A percentile compares a stretch with the other conserved stretches of the same genome.
phyloP scores from a whole-genome alignment of 2,329 filamentous ascomycete species.

The Aspergillus novofumigatus region DNA sequence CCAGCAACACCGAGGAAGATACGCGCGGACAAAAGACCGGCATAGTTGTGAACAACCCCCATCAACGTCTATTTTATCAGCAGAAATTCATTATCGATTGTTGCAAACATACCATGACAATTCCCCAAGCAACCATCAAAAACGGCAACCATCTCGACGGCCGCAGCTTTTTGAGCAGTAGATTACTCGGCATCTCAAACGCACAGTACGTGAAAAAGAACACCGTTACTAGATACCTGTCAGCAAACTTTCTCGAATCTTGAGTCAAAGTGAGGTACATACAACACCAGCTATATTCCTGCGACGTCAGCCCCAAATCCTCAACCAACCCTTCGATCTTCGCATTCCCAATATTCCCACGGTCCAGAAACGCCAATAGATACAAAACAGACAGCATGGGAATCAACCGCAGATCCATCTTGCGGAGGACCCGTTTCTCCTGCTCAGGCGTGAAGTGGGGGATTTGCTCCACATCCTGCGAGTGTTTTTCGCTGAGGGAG shows the following conservation, averaged over 20 bases:
- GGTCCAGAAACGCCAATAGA: constrained; percentile 30
- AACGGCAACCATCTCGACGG: constrained; percentile 29
- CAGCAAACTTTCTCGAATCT: no score
- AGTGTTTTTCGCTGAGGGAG: not conserved
- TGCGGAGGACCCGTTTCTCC: constrained; percentile 21
- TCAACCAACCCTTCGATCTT: constrained; percentile 29
- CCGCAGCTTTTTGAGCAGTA: constrained; percentile 20
- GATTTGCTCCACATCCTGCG: not conserved
- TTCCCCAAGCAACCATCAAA: constrained; percentile 41
- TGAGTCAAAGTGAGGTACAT: no score
- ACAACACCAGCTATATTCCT: constrained; percentile 30
- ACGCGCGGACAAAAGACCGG: constrained; percentile 44
- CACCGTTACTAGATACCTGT: constrained; percentile 22
- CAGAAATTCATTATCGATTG: not conserved
- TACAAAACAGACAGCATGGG: constrained; percentile 27
- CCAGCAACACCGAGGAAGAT: constrained; percentile 42
- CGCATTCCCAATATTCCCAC: constrained; percentile 35
- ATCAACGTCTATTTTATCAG: constrained; percentile 37
- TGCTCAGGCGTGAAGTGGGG: not conserved
- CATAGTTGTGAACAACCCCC: constrained; percentile 45
- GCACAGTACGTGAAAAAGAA: constrained; percentile 26
- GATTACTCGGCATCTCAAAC: constrained; percentile 22
- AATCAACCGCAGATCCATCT: constrained; percentile 26
- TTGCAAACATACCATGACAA: constrained; percentile 33
- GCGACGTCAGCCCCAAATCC: constrained; percentile 26